phyloP scores from a whole-genome alignment of 345 rosid species.

The Eucalyptus fibrosa region DNA sequence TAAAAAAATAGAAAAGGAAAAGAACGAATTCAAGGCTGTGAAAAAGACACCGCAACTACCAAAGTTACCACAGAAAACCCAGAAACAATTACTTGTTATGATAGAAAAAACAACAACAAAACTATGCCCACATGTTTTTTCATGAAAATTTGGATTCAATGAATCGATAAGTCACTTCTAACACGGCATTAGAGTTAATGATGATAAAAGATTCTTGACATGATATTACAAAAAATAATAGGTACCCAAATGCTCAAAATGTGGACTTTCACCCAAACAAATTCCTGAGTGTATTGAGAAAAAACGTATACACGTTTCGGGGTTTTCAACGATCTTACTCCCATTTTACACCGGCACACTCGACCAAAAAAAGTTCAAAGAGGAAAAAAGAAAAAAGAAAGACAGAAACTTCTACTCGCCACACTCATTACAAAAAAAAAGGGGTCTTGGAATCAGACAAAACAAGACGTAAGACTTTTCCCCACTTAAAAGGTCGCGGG shows the following conservation, averaged over 20 bases:
- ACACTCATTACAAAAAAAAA: background rate
- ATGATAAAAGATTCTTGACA: background rate
- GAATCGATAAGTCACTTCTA: background rate
- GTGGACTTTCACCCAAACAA: background rate
- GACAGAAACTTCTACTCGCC: background rate
- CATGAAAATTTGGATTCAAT: background rate
- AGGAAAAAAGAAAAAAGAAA: background rate
- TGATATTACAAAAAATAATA: background rate
- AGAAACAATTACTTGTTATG: background rate
- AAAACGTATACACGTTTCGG: background rate
- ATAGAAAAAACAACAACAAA: background rate
- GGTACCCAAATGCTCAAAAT: background rate
- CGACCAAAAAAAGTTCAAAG: background rate
- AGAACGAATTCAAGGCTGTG: background rate
- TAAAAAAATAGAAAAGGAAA: background rate
- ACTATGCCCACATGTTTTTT: background rate
- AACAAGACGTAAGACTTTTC: background rate
- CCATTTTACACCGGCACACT: background rate
- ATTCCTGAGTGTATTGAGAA: background rate
- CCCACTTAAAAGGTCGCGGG: background rate
- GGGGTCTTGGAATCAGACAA: background rate
- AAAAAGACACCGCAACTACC: constrained; percentile 39
- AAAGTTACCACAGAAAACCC: constrained; percentile 13
- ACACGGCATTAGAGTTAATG: background rate
- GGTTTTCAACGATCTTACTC: background rate